Evolutionary conservation across 1,284 basidiomycete genomes (phyloP), one percentile per base, ranked within the genome.

Genomic region (Dichomitus squalens): DNA sequence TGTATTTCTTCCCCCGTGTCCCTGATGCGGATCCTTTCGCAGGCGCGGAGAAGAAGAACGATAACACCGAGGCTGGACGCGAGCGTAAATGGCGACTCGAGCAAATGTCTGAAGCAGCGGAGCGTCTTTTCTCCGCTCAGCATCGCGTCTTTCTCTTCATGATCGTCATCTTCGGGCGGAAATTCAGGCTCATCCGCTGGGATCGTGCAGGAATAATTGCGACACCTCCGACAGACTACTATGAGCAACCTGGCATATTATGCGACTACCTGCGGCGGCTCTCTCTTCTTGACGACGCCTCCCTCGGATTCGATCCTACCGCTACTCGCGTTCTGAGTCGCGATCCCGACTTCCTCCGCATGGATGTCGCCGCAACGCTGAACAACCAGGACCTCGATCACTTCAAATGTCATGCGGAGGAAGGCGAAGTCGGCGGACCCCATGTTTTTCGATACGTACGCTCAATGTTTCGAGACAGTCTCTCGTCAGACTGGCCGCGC

Each of bases 291-390:
- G 35, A 47, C 3, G 11, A 23, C 14, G 34, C 29, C 2, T n/a
- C 12, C 1, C 57, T 56, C 3, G 61, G 61, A 3, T 39, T 49
- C 29, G 61, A 63, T 27, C 34, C 38, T 7, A 56, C 49, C 5
- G 57, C 55, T 5, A 36, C 39, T 18, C 52, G 27, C 21, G 5
- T 58, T 14, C 38, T 18, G 25, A 33, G 39, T 6, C 33, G n/a
- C 7, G 33, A 33, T 9, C 2, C 52, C 0, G 35, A 53, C 9
- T 53, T 46, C 47, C 7, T 27, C 4, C 9, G n/a, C 11, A 48
- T 53, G 41, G n/a, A 21, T 8, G 8, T 14, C 18, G 40, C 40
- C 4, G 34, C 33, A 8, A 39, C 21, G 29, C 14, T n/a, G 4
- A 27, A 16, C 4, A 9, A 23, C 7, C 18, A 11, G 2, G 40